These are phyloP conservation scores for Melastoma malabathricum DNA, from an alignment of 345 rosid genomes.

Conservation along the genomic window DNA sequence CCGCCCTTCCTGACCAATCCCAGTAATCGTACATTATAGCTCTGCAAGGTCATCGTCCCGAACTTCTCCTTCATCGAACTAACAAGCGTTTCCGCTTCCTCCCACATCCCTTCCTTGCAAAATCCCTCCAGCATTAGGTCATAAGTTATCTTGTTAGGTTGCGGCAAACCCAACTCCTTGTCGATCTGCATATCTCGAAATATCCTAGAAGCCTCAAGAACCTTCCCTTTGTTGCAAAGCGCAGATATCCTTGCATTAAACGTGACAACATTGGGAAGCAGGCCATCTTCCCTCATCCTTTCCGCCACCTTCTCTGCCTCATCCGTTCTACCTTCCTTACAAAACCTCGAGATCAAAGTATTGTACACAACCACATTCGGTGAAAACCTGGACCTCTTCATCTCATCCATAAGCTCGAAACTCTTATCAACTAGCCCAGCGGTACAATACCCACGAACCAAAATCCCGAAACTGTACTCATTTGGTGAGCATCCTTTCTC, in stretches of 20 bases:
- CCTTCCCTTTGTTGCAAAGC: slow-evolving; percentile 57
- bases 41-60: slow-evolving; percentile 38
- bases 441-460: slow-evolving; percentile 80
- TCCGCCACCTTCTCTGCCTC: slow-evolving; percentile 77
- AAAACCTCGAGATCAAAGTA: slow-evolving; percentile 64
- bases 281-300: slow-evolving; percentile 61
- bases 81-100: slow-evolving; percentile 59
- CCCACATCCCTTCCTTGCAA: slow-evolving; percentile 65
- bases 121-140: slow-evolving; percentile 82
- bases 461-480: slow-evolving; percentile 67
- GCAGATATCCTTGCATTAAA: slow-evolving; percentile 82
- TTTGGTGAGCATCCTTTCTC: slow-evolving; percentile 69
- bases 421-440: slow-evolving; percentile 44
- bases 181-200: slow-evolving; percentile 87
- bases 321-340: slow-evolving; percentile 61
- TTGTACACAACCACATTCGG: slow-evolving; percentile 70
- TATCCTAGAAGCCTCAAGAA: slow-evolving; percentile 78
- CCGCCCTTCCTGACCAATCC: slow-evolving; percentile 61
- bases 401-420: slow-evolving; percentile 42
- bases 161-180: slow-evolving; percentile 67
- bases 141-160: slow-evolving; percentile 56
- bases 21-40: slow-evolving; percentile 70
- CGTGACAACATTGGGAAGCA: slow-evolving; percentile 70
- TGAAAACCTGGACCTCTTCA: slow-evolving; percentile 32
- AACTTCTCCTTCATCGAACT: slow-evolving; percentile 42